These are phyloP conservation scores for Ophiostoma perfectum DNA, from an alignment of 2,329 filamentous ascomycete species.

Conservation along the genomic window DNA sequence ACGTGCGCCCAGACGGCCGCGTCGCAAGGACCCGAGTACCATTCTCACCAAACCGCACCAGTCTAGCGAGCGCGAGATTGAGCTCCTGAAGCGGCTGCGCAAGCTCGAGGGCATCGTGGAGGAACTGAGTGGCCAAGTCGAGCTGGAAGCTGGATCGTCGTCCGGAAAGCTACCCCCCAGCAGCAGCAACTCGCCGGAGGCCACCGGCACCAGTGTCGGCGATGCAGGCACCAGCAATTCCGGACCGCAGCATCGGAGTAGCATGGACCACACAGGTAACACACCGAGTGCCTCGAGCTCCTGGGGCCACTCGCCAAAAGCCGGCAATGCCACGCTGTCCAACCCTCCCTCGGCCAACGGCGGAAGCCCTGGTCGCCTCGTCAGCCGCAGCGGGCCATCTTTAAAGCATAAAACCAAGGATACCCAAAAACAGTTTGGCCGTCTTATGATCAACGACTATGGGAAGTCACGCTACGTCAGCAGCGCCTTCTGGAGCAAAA, in stretches of 20 bases:
- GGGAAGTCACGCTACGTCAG: constrained; percentile 68
- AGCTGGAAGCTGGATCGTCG: constrained; percentile 42
- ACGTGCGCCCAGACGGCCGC: constrained; percentile 50
- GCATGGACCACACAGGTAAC: constrained; percentile 17
- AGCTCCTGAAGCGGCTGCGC: constrained; percentile 65
- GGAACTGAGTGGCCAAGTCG: constrained; percentile 60
- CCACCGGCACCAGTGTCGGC: background rate
- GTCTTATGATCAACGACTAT: constrained; percentile 64
- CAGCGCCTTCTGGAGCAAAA: constrained; percentile 69
- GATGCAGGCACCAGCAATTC: background rate
- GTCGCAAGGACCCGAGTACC: constrained; percentile 60
- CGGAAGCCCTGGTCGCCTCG: constrained; percentile 24
- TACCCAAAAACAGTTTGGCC: constrained; percentile 54
- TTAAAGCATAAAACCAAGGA: constrained; percentile 31
- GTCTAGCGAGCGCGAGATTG: constrained; percentile 57
- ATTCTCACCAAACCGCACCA: constrained; percentile 41
- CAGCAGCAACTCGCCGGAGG: constrained; percentile 28
- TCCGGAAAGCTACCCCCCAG: constrained; percentile 34
- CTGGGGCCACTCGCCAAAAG: constrained; percentile 22
- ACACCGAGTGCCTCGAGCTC: constrained; percentile 18
- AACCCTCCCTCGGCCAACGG: background rate
- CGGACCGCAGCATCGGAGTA: constrained; percentile 7
- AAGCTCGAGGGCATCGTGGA: constrained; percentile 73
- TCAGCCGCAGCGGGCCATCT: constrained; percentile 25
- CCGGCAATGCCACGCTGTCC: background rate